Evolutionary conservation across 805 yeast species (phyloP), one percentile per base, ranked within the genome.

Genomic region (Metschnikowia colocasiae): DNA sequence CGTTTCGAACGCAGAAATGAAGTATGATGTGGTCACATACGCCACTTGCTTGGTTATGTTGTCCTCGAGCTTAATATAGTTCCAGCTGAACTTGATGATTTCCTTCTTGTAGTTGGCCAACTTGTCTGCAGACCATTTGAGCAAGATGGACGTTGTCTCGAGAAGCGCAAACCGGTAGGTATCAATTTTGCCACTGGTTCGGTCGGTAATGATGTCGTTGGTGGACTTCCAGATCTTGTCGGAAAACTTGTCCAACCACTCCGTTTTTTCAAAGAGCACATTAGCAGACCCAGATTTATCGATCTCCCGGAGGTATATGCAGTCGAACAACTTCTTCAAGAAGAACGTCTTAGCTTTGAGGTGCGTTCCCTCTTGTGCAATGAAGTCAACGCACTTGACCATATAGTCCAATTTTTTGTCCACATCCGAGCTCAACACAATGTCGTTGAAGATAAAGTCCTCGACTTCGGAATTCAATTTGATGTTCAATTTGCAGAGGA

Each of bases 1-100:
- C 0, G 96, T 89, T 38, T 90, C 97, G 60, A 82, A 94, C 1
- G 85, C 85, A 0, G 89, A 79, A 50, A 94, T 90, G 64, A 92
- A 94, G 61, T 82, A 81, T 0, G 96, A 79, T 2, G 95, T 90
- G 0, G 91, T 81, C 27, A 90, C 87, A 61, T 92, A 91, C 0
- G 98, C 97, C 3, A 94, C 87, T 57, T 91, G 96, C 60, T 94
- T 94, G 22, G 95, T 81, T 43, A 90, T 79, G 43, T 83, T 78
- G 61, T 94, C 99, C 52, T 91, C 97, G 27, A 91, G 69, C 56
- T 88, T 88, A 59, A 94, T 84, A 58, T 83, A 87, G 55, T 87
- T 87, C 99, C 99, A 94, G 56, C 90, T 86, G 68, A 90, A 94
- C 63, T 88, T 89, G 63, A 94, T 88, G 36, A 94, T 81, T 56